phyloP scores from a whole-genome alignment of 495 filamentous ascomycete genomes.

The Daldinia decipiens region DNA sequence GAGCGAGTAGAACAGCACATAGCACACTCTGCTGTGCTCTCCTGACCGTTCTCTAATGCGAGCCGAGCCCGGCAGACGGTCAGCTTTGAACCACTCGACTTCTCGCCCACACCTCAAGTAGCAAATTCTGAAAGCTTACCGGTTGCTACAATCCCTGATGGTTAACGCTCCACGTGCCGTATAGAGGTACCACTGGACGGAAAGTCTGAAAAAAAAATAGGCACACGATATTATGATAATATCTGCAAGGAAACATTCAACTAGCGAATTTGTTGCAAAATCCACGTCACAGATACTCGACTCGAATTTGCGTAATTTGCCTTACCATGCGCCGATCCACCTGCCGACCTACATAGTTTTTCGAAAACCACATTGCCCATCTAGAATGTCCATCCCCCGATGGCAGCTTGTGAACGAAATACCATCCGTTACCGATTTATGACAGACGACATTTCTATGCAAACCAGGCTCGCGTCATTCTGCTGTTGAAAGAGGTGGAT shows the following conservation, averaged over 20 bases:
- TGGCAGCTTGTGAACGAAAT: constrained; percentile 42
- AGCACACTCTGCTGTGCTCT: constrained; percentile 35
- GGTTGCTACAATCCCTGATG: constrained; percentile 35
- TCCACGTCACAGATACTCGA: constrained; percentile 23
- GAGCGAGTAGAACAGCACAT: constrained; percentile 33
- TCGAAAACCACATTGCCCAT: constrained; percentile 24
- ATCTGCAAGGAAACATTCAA: constrained; percentile 31
- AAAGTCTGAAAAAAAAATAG: constrained; percentile 25
- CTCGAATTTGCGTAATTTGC: constrained; percentile 23
- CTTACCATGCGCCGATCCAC: constrained; percentile 42
- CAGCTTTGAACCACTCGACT: constrained; percentile 36
- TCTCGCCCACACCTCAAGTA: constrained; percentile 40
- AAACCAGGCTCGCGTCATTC: constrained; percentile 25
- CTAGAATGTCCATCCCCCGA: constrained; percentile 45
- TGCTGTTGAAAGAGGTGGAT: constrained; percentile 37
- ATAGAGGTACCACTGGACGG: constrained; percentile 34
- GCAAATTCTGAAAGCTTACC: constrained; percentile 38
- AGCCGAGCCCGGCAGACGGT: constrained; percentile 42
- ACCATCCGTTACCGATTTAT: constrained; percentile 35
- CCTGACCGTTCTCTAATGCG: constrained; percentile 43
- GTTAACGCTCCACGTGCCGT: constrained; percentile 42
- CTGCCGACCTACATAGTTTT: constrained; percentile 28
- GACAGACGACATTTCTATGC: constrained; percentile 35
- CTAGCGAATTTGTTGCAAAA: constrained; percentile 19
- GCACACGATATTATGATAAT: constrained; percentile 35